These are phyloP conservation scores for Nicotiana otophora DNA, from an alignment of 257 asterid genomes.

Conservation along the genomic window DNA sequence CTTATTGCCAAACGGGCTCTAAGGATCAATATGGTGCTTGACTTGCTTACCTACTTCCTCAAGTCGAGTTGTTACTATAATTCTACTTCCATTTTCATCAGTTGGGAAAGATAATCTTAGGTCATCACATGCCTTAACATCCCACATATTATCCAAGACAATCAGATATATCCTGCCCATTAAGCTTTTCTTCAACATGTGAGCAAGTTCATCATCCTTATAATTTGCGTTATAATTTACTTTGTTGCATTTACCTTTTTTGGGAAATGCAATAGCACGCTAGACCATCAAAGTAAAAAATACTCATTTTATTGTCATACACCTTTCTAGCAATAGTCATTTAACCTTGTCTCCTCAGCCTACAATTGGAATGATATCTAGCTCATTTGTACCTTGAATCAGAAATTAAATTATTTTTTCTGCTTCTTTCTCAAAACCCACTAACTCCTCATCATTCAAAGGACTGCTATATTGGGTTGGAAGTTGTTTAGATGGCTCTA, in stretches of 20 bases:
- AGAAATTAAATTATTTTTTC: neutral
- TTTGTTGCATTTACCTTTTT: too few species aligned
- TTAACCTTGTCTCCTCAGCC: conserved; percentile 9
- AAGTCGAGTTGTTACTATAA: neutral
- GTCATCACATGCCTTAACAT: neutral
- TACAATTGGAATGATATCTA: neutral
- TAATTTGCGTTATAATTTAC: too few species aligned
- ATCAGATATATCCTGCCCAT: neutral
- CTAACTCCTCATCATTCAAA: too few species aligned
- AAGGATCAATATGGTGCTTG: too few species aligned
- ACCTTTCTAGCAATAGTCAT: conserved; percentile 6
- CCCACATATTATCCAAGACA: neutral
- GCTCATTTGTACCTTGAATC: neutral
- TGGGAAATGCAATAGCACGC: conserved; percentile 3
- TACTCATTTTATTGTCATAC: neutral
- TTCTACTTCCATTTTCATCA: neutral
- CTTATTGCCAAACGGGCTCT: too few species aligned
- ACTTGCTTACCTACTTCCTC: neutral
- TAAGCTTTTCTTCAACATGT: neutral
- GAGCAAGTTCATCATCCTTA: neutral
- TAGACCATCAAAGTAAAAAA: neutral
- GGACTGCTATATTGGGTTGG: too few species aligned
- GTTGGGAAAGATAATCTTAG: neutral
- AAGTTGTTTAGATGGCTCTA: too few species aligned
- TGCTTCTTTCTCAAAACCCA: neutral